Conservation (phyloP, 1,139 yeast genomes). For the Candida sp. region DNA sequence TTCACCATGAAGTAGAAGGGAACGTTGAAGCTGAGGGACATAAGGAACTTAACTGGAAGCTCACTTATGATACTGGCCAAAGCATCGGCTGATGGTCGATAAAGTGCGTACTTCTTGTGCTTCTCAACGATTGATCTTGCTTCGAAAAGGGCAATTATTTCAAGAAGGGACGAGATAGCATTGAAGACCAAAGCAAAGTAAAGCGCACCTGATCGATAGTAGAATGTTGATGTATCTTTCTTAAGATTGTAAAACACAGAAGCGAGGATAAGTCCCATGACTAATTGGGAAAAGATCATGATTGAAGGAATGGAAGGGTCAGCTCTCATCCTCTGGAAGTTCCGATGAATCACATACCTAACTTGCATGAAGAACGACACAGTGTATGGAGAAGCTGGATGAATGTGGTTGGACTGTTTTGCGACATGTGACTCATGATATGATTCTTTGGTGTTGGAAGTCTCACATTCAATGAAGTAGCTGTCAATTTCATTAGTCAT, state of each 20-base stretch:
- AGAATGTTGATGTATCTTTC: constrained; percentile 52
- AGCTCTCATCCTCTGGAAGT: constrained; percentile 29
- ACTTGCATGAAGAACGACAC: constrained; percentile 40
- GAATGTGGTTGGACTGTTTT: constrained; percentile 28
- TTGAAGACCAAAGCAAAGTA: constrained; percentile 61
- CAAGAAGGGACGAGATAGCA: constrained; percentile 61
- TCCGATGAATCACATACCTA: constrained; percentile 29
- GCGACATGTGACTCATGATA: constrained; percentile 30
- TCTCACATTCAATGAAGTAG: constrained; percentile 12
- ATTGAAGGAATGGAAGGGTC: constrained; percentile 34
- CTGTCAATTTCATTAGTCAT: constrained; percentile 22
- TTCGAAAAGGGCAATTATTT: constrained; percentile 58
- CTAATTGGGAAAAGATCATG: constrained; percentile 27
- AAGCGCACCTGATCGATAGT: constrained; percentile 58
- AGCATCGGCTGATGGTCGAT: constrained; percentile 69
- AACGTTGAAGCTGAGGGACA: constrained; percentile 48
- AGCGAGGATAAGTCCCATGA: constrained; percentile 38
- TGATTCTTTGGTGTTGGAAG: constrained; percentile 8
- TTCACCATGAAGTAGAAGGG: constrained; percentile 61
- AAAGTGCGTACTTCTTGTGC: constrained; percentile 65
- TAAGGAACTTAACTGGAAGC: constrained; percentile 54
- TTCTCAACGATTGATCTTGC: constrained; percentile 64
- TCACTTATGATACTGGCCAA: constrained; percentile 61
- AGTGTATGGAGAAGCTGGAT: constrained; percentile 33
- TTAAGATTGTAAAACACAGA: constrained; percentile 59